Base-by-base conservation (phyloP, 371 early-diverging fungal genomes). In the Massospora cicadina region DNA sequence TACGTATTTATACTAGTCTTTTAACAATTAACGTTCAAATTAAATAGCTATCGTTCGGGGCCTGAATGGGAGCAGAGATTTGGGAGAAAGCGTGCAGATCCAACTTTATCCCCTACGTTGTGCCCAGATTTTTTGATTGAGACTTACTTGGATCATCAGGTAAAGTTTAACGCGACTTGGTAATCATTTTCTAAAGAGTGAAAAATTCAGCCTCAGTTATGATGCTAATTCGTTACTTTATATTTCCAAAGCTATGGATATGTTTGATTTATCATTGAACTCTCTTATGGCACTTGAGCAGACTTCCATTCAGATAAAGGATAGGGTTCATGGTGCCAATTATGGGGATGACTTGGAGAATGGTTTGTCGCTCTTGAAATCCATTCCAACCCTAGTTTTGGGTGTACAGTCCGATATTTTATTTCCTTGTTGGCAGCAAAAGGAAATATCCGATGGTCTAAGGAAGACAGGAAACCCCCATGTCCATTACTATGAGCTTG, bases 11-110 rank as follows among this genome's bases (percentile, higher is more conserved):
- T 25, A 55, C n/a, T 66, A 60, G 12, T 54, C 53, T 33, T 25
- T 30, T 59, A 61, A 68, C 68, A 76, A n/a, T 72, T 75, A 5
- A 66, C 74, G 33, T 71, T 75, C 58, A 76, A 53, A 74, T 70
- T 23, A 0, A 77, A 28, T 71, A 79, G 79, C 55, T 94, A 95
- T 71, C 85, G 95, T 25, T 91, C 93, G 12, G 95, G 94, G 0
- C 95, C 97, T 33, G 94, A 96, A 74, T 96, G 96, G 96, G 96
- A 95, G 72, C 77, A 83, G 68, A 79, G 96, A 24, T 96, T 94
- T 74, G 95, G 95, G 2, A 76, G 93, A 7, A 84, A 87, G 63
- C 79, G 94, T 31, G 77, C 83, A 1, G 78, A 84, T 23, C 84
- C 85, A 3, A 75, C 81, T 24, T 77, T 80, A 63, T 73, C 83